Evolutionary conservation across 116 monocot genomes (phyloP), one percentile per base, ranked within the genome.

Genomic region (Zostera marina): DNA sequence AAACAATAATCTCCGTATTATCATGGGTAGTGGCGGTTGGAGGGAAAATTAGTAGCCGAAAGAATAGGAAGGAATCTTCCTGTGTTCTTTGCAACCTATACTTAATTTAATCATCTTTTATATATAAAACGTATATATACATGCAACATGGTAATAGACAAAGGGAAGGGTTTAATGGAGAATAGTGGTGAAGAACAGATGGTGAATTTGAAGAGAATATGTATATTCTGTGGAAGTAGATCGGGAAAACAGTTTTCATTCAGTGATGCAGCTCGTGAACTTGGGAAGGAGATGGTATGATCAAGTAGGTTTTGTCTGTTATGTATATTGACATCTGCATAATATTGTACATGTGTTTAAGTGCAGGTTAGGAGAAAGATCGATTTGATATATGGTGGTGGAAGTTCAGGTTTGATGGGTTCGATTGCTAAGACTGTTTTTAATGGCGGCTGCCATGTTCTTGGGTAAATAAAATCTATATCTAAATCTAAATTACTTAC

Each of bases 341-440:
- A n/a, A 4, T 53, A n/a, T 54, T 64, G 20, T 9, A 14, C 6
- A 10, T 54, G 5, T 5, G n/a, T n/a, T 59, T 23, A 46, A 17
- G 11, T 63, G 68, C 60, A 88, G 88, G 83, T 88, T 54, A 66
- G 72, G 70, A 79, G 65, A 25, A 72, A 83, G 26, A 69, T 88
- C 61, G 77, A 77, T 67, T 45, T 83, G 56, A 70, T 88, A 7
- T 88, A 88, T 71, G 88, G 88, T 47, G 88, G 88, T 52, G 88
- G 88, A 25, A 88, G 77, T 68, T 69, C 61, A 53, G 88, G 88
- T 14, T 70, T 88, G 52, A 88, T 88, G 88, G 88, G 88, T 13
- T 55, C 77, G 45, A 62, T 87, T 40, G 74, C 87, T 49, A 70
- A 75, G 43, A 63, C 76, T 45, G 82, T 87, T 41, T 58, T 70